Percentiles rank a stretch among this genome's conserved stretches.
Conservation (phyloP, 2,329 filamentous ascomycete genomes). For the Ophiostoma novo-ulmi region DNA sequence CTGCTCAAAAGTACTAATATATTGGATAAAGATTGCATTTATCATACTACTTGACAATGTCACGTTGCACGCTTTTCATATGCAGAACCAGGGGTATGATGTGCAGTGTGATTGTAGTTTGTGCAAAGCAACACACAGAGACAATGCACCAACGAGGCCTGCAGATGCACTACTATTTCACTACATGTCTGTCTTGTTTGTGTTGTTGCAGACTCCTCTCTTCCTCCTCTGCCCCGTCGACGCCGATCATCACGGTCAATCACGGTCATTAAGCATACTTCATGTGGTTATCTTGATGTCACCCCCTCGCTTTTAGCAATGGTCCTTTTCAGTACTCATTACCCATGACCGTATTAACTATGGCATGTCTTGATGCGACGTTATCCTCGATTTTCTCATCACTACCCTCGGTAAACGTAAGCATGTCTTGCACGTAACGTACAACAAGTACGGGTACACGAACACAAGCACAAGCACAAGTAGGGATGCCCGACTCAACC, state of each 20-base stretch:
- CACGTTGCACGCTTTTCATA: neutral
- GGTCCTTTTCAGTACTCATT: neutral
- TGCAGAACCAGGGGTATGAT: neutral
- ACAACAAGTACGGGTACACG: neutral
- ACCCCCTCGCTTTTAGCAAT: neutral
- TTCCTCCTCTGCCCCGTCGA: too few species aligned
- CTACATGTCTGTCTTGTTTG: neutral
- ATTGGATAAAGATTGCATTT: neutral
- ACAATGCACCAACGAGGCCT: neutral
- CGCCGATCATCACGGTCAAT: neutral
- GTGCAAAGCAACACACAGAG: neutral
- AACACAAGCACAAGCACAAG: neutral
- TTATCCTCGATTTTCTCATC: neutral
- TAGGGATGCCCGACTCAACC: neutral
- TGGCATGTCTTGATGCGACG: neutral
- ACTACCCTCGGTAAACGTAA: neutral
- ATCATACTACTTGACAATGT: neutral
- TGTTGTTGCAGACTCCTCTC: neutral
- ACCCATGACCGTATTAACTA: neutral
- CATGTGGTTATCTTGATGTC: neutral
- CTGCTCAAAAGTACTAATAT: neutral
- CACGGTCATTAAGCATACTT: neutral
- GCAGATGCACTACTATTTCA: neutral
- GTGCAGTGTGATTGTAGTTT: neutral
- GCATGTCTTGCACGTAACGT: constrained; percentile 6